phyloP scores from a whole-genome alignment of 345 rosid genomes.

The Gossypium raimondii region DNA sequence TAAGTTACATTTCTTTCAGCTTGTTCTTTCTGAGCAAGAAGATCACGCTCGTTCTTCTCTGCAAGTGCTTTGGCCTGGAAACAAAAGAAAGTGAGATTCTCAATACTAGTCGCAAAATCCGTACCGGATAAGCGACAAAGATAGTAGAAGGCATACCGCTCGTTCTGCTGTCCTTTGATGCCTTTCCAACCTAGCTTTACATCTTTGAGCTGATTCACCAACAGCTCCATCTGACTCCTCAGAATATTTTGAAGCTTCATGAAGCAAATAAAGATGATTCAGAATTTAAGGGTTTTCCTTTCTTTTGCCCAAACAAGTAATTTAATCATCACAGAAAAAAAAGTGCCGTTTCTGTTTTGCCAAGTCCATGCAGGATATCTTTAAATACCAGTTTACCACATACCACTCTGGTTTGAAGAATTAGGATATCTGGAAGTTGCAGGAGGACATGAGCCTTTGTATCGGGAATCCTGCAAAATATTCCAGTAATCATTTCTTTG shows the following conservation, averaged over 20 bases:
- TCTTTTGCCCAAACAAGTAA: background rate
- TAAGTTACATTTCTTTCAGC: constrained; percentile 78
- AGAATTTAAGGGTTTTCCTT: constrained; percentile 10
- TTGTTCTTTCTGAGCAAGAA: constrained; percentile 80
- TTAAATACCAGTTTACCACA: constrained; percentile 8
- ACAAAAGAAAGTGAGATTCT: constrained; percentile 15
- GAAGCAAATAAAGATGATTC: constrained; percentile 23
- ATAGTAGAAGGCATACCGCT: constrained; percentile 46
- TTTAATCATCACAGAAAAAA: background rate
- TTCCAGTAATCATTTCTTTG: constrained; percentile 2
- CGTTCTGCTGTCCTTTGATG: constrained; percentile 81
- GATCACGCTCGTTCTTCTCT: constrained; percentile 88
- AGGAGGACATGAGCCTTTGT: constrained; percentile 42
- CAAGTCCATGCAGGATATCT: background rate
- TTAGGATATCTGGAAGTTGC: constrained; percentile 29
- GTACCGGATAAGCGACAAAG: background rate
- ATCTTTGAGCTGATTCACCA: constrained; percentile 58
- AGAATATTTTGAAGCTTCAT: constrained; percentile 27
- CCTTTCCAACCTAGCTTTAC: constrained; percentile 67
- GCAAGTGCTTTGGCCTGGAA: constrained; percentile 92
- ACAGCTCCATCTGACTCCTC: constrained; percentile 36
- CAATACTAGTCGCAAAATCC: background rate
- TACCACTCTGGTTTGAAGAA: constrained; percentile 47
- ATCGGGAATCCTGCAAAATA: constrained; percentile 54
- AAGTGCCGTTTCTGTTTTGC: background rate